phyloP scores from a whole-genome alignment of 1,139 yeast genomes.

The Debaryomycetaceae sp. region DNA sequence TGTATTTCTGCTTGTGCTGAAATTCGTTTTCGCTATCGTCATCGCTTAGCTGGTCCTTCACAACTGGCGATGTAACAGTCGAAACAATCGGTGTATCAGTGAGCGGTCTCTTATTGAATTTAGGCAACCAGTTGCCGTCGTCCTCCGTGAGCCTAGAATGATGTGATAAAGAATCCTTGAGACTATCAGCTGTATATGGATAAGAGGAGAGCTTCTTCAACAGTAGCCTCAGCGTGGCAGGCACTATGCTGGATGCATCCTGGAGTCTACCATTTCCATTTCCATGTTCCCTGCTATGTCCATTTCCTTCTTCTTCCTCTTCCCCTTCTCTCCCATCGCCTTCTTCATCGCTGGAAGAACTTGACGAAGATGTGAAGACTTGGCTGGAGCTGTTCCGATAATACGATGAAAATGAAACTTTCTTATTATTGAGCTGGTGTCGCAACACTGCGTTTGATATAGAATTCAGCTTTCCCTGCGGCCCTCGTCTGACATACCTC shows the following conservation, averaged over 20 bases:
- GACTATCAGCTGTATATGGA: slow-evolving; percentile 17
- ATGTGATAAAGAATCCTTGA: slow-evolving; percentile 24
- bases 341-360: slow-evolving; percentile 8
- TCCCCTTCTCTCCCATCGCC: slow-evolving; percentile 4
- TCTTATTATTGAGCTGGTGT: slow-evolving; percentile 6
- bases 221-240: slow-evolving; percentile 1
- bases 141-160: slow-evolving; percentile 21
- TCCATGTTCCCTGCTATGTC: not conserved
- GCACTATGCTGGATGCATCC: not conserved
- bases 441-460: slow-evolving; percentile 10
- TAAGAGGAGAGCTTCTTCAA: slow-evolving; percentile 12
- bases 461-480: slow-evolving; percentile 9
- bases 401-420: slow-evolving; percentile 5
- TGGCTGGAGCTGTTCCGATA: slow-evolving; percentile 4
- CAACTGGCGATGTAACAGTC: slow-evolving; percentile 49
- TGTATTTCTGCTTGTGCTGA: slow-evolving; percentile 7
- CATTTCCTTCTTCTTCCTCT: not conserved
- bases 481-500: not conserved
- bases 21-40: slow-evolving; percentile 19
- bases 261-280: not conserved
- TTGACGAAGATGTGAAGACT: slow-evolving; percentile 6
- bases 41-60: slow-evolving; percentile 29
- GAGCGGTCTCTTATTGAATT: slow-evolving; percentile 63
- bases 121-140: slow-evolving; percentile 37
- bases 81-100: slow-evolving; percentile 71